Evolutionary conservation across 768 basidiomycete genomes (phyloP).

Genomic region (Zangia roseola): DNA sequence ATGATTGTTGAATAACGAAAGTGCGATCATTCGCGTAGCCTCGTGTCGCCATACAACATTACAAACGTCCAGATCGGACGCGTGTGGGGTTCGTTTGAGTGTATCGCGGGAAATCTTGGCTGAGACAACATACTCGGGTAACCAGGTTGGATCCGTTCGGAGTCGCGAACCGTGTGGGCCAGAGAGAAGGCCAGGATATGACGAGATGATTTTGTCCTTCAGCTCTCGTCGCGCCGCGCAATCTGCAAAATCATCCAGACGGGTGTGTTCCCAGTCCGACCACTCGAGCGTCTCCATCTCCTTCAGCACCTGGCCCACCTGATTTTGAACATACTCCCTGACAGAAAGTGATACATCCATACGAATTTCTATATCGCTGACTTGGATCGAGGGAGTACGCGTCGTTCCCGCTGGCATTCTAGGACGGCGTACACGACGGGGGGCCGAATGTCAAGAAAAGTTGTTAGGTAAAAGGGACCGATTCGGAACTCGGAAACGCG

Average conservation of each 20-base stretch:
- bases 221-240: neutral
- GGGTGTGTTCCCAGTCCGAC: slow-evolving; percentile 11
- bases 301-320: slow-evolving; percentile 10
- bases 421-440: no score
- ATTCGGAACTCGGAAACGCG: no score
- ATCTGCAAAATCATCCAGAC: neutral
- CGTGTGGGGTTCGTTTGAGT: slow-evolving; percentile 2
- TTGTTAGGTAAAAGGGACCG: no score
- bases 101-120: neutral
- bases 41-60: slow-evolving; percentile 8
- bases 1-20: slow-evolving; percentile 14
- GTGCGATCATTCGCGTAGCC: neutral
- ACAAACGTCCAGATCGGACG: slow-evolving; percentile 7
- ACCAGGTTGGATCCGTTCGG: neutral
- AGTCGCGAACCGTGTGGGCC: slow-evolving; percentile 2
- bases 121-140: slow-evolving; percentile 3
- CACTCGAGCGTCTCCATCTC: slow-evolving; percentile 9
- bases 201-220: slow-evolving; percentile 1
- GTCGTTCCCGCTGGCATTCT: no score
- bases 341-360: slow-evolving; percentile 9
- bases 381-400: no score
- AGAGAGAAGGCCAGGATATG: slow-evolving; percentile 5
- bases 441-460: no score
- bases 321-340: slow-evolving; percentile 14
- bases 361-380: no score